Conservation (phyloP, 805 yeast species). For the Crinitomyces ghanaensis region DNA sequence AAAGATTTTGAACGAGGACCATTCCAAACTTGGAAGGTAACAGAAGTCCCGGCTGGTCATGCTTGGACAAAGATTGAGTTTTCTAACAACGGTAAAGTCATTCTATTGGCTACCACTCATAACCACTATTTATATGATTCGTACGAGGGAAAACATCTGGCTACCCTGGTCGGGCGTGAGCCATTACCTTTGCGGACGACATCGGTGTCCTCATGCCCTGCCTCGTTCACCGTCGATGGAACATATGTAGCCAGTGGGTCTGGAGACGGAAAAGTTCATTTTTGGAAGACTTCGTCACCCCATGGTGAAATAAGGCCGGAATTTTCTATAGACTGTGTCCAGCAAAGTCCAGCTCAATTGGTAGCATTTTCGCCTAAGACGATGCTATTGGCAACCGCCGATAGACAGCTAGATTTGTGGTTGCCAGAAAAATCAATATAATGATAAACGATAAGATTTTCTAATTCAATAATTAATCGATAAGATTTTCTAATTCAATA, state of each 20-base stretch:
- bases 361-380: constrained; percentile 51
- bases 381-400: constrained; percentile 54
- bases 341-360: constrained; percentile 25
- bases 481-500: background rate
- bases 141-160: constrained; percentile 43
- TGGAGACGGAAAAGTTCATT: constrained; percentile 38
- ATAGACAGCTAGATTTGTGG: constrained; percentile 40
- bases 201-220: constrained; percentile 42
- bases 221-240: constrained; percentile 60
- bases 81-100: constrained; percentile 59
- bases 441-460: background rate
- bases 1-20: constrained; percentile 48
- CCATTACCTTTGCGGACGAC: constrained; percentile 32
- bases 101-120: constrained; percentile 47
- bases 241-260: constrained; percentile 49
- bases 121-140: constrained; percentile 60
- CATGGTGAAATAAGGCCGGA: constrained; percentile 17
- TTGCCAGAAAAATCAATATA: constrained; percentile 15
- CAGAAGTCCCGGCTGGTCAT: constrained; percentile 23
- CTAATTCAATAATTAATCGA: background rate
- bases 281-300: constrained; percentile 36
- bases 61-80: constrained; percentile 62
- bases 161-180: constrained; percentile 37
- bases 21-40: constrained; percentile 36
- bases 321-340: constrained; percentile 12